A percentile compares a stretch with the other conserved stretches of the same genome.
phyloP scores from a whole-genome alignment of 768 basidiomycete species.

The Collybia sp. region DNA sequence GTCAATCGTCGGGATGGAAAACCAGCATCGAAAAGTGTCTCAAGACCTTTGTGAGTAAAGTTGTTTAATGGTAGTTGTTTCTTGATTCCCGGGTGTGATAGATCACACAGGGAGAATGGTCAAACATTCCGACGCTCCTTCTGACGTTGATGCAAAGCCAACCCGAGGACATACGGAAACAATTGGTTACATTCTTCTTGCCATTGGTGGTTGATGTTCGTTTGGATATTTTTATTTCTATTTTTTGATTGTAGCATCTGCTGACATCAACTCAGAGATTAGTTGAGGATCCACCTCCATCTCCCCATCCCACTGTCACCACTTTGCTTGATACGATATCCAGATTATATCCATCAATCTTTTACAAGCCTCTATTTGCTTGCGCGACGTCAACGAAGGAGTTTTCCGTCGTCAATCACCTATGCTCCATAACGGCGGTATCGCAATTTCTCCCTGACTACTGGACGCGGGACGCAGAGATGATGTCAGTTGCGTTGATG shows the following conservation, averaged over 20 bases:
- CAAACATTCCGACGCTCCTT: constrained; percentile 31
- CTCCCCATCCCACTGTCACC: constrained; percentile 41
- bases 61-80: neutral
- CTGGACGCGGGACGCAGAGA: constrained; percentile 68
- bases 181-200: constrained; percentile 32
- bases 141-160: constrained; percentile 36
- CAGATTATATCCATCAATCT: constrained; percentile 49
- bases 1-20: constrained; percentile 34
- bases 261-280: constrained; percentile 37
- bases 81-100: constrained; percentile 8
- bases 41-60: constrained; percentile 32
- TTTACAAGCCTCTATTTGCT: constrained; percentile 69
- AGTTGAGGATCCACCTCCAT: constrained; percentile 45
- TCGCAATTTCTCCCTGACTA: constrained; percentile 54
- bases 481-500: constrained; percentile 69
- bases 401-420: constrained; percentile 51
- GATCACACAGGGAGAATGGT: constrained; percentile 41
- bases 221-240: neutral
- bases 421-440: constrained; percentile 48
- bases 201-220: constrained; percentile 50
- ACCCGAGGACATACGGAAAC: constrained; percentile 42
- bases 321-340: constrained; percentile 49
- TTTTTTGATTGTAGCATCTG: neutral
- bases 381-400: constrained; percentile 66
- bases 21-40: constrained; percentile 33